Conservation (phyloP, 139 green algal species). For the Tetraselmis chui region DNA sequence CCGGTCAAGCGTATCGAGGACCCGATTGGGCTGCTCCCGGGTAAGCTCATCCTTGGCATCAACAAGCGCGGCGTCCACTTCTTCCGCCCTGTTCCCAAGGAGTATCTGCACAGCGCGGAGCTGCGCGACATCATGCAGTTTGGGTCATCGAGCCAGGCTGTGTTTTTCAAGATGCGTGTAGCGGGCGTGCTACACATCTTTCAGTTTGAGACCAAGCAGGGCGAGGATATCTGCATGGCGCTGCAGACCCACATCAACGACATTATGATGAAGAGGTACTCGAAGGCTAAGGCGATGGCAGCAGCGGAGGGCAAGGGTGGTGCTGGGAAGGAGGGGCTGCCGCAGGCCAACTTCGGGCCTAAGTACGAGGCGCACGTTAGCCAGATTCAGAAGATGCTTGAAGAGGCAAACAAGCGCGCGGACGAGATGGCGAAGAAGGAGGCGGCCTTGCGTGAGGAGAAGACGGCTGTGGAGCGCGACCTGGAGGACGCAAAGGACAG, state of each 20-base stretch:
- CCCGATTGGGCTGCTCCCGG: constrained; percentile 90
- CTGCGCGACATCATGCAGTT: constrained; percentile 98
- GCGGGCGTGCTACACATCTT: constrained; percentile 94
- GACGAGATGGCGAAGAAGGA: constrained; percentile 6
- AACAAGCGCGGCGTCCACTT: constrained; percentile 89
- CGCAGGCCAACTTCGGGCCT: constrained; percentile 53
- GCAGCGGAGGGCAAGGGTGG: constrained; percentile 9
- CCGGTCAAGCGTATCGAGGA: constrained; percentile 81
- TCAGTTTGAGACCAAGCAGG: constrained; percentile 91
- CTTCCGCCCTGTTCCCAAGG: constrained; percentile 84
- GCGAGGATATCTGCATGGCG: constrained; percentile 96
- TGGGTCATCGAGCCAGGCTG: constrained; percentile 68
- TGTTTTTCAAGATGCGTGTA: constrained; percentile 99
- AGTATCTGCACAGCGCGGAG: constrained; percentile 94
- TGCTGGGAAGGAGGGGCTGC: constrained; percentile 8
- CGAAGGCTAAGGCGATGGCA: constrained; percentile 31
- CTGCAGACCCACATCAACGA: constrained; percentile 99
- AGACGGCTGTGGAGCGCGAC: constrained; percentile 30
- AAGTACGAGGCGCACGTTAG: constrained; percentile 83
- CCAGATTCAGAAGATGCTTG: constrained; percentile 72
- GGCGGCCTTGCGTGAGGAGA: constrained; percentile 25
- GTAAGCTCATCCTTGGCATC: constrained; percentile 90
- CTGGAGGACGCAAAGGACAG: constrained; percentile 25
- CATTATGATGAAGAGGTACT: constrained; percentile 92
- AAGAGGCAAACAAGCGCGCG: constrained; percentile 41